These are phyloP conservation scores for Globisporangium spiculum DNA, from an alignment of 352 stramenopile genomes.

Conservation along the genomic window DNA sequence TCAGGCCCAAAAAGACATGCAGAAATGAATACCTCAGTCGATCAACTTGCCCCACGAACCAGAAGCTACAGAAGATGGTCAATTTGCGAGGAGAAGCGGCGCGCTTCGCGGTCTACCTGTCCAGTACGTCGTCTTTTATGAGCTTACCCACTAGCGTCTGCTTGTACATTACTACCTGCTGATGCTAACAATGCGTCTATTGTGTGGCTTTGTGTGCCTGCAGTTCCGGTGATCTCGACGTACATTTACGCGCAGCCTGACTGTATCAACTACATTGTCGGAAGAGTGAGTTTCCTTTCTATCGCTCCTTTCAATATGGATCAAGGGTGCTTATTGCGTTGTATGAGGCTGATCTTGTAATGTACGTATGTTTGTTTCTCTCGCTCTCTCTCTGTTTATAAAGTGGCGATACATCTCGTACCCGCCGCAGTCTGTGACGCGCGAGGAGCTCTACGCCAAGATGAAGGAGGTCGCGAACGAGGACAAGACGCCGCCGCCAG, in stretches of 20 bases:
- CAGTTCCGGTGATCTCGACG: conserved; percentile 76
- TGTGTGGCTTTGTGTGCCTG: conserved; percentile 3
- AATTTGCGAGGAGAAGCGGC: conserved; percentile 62
- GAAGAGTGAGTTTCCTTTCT: conserved; percentile 30
- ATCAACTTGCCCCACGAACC: not conserved
- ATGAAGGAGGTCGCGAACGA: conserved; percentile 69
- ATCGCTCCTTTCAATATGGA: not conserved
- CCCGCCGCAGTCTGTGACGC: conserved; percentile 66
- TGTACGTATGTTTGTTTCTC: not conserved
- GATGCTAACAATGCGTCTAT: not conserved
- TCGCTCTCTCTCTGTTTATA: not conserved
- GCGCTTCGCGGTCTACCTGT: conserved; percentile 71
- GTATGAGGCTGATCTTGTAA: not conserved
- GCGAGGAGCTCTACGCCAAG: conserved; percentile 77
- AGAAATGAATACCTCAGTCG: conserved; percentile 5
- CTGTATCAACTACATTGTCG: conserved; percentile 80
- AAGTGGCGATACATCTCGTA: conserved; percentile 88
- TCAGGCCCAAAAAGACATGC: conserved; percentile 1
- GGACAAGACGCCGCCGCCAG: conserved; percentile 30
- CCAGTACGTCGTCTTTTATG: conserved; percentile 36
- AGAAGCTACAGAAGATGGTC: conserved; percentile 35
- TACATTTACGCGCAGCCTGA: conserved; percentile 85
- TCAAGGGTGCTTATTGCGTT: not conserved
- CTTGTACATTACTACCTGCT: not conserved
- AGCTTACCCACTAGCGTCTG: not conserved